Evolutionary conservation across 176 grass and related monocot genomes (phyloP), one percentile per base, ranked within the genome.

Genomic region (Bolboschoenus planiculmis): DNA sequence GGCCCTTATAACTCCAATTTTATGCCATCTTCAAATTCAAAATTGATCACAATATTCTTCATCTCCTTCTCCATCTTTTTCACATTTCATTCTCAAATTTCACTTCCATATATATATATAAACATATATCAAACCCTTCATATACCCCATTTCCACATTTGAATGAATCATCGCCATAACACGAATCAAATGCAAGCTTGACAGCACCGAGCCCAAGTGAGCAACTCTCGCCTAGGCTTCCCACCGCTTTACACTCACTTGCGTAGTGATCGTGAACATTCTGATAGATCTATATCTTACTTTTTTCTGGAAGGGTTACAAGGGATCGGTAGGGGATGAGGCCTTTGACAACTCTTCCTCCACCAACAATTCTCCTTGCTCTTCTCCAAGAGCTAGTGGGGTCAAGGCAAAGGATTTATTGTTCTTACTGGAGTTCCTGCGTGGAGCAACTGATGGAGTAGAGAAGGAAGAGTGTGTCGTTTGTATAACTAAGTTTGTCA

Each of bases 401-500:
- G 73, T 89, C 18, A 0, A 37, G 7, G 24, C 73, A 26, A 83
- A 11, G 26, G 2, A 85, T 27, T 73, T 89, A 26, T 74, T 47
- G 46, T 68, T 72, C 57, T 85, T 88, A 26, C 78, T 68, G 7
- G 70, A 46, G 57, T 71, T 78, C 85, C 67, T 92, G 16, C 84
- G 13, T 76, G 46, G 51, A 81, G 78, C 23, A 24, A 20, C 7
- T 5, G 42, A 10, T 64, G 59, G 57, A n/a, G 75, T 21, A 2
- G 70, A 91, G 16, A 85, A 79, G 66, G 27, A 39, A 16, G 89
- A 89, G 68, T 90, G 87, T 79, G 83, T 60, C 2, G 85, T 92
- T 46, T 92, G 87, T 83, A 85, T 92, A 47, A 48, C 78, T 37
- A 85, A 92, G 77, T 80, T 89, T 65, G 78, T 47, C 34, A 87